Evolutionary conservation across 805 yeast genomes (phyloP).

Genomic region (Lachancea fermentati): DNA sequence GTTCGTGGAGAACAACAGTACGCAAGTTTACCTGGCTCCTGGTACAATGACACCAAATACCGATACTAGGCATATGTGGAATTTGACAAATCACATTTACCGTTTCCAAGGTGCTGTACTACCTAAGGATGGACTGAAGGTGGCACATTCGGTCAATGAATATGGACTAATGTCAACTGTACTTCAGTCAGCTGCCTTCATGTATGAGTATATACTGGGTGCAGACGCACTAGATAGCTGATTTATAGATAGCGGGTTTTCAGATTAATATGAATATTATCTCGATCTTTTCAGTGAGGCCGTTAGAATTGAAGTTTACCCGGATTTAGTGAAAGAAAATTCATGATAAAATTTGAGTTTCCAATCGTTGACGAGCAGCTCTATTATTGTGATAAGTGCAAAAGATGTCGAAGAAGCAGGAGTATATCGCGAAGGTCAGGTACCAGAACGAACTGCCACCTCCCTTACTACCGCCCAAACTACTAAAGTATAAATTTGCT

Average conservation of each 20-base stretch:
- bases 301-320: no score
- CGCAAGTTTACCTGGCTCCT: slow-evolving; percentile 7
- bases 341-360: not conserved
- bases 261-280: no score
- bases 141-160: slow-evolving; percentile 57
- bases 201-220: slow-evolving; percentile 36
- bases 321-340: not conserved
- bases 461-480: slow-evolving; percentile 86
- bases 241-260: no score
- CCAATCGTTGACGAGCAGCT: not conserved
- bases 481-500: slow-evolving; percentile 46
- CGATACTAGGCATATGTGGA: slow-evolving; percentile 30
- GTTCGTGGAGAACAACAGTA: slow-evolving; percentile 1
- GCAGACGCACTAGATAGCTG: slow-evolving; percentile 3
- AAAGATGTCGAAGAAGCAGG: slow-evolving; percentile 51
- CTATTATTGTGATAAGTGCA: no score
- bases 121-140: slow-evolving; percentile 8
- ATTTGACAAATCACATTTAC: slow-evolving; percentile 11
- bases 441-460: slow-evolving; percentile 88
- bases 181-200: slow-evolving; percentile 33
- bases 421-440: slow-evolving; percentile 73
- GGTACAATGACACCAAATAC: slow-evolving; percentile 12
- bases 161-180: slow-evolving; percentile 47
- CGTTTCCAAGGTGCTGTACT: slow-evolving; percentile 12
- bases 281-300: no score